Percentiles rank a stretch among this genome's conserved stretches.
phyloP scores from a whole-genome alignment of 73 alveolate genomes.

The Paramecium sonneborni region DNA sequence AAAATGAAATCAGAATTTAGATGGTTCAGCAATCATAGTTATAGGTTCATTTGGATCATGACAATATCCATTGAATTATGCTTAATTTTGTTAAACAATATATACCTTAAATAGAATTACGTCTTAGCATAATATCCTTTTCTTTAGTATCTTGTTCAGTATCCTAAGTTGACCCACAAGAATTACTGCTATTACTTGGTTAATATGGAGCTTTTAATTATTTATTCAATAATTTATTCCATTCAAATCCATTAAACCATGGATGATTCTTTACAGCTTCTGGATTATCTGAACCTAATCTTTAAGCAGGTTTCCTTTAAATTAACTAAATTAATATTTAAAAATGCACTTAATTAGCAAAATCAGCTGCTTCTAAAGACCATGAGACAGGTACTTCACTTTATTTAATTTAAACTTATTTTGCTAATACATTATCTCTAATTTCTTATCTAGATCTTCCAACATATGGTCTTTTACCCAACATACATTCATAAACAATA shows the following conservation, averaged over 20 bases:
- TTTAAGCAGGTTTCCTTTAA: slow-evolving; percentile 65
- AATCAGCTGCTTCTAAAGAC: slow-evolving; percentile 86
- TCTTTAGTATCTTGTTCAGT: slow-evolving; percentile 68
- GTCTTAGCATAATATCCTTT: slow-evolving; percentile 68
- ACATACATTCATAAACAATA: slow-evolving; percentile 82
- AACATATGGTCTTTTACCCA: slow-evolving; percentile 78
- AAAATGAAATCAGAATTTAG: neutral
- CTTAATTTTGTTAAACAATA: slow-evolving; percentile 16
- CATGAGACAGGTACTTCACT: slow-evolving; percentile 75
- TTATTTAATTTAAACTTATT: slow-evolving; percentile 75
- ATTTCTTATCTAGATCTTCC: slow-evolving; percentile 90
- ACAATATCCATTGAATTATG: slow-evolving; percentile 74
- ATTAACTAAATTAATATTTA: slow-evolving; percentile 42
- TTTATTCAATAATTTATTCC: slow-evolving; percentile 65
- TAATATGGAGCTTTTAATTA: slow-evolving; percentile 49
- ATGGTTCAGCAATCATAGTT: slow-evolving; percentile 34
- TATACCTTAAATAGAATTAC: slow-evolving; percentile 53
- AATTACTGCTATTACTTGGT: slow-evolving; percentile 48
- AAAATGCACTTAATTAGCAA: slow-evolving; percentile 76
- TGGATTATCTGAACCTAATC: slow-evolving; percentile 70
- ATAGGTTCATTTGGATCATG: slow-evolving; percentile 62
- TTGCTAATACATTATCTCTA: slow-evolving; percentile 82
- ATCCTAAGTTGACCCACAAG: slow-evolving; percentile 70
- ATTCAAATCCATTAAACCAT: slow-evolving; percentile 55
- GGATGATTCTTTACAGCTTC: slow-evolving; percentile 73